Conservation (phyloP, 768 basidiomycete species). For the Tricholoma flavovirens region DNA sequence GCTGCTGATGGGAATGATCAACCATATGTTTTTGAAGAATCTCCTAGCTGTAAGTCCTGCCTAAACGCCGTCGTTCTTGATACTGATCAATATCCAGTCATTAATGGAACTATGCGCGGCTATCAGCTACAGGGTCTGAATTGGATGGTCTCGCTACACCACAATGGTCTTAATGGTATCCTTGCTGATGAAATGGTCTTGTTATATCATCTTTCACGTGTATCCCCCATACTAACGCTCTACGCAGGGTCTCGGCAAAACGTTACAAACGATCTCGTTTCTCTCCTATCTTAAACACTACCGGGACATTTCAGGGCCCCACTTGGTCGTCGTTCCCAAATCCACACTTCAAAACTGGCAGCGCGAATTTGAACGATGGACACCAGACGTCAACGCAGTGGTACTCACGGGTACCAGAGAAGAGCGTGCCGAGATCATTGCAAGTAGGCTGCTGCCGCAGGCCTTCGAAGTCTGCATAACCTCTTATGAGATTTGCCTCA, state of each 20-base stretch:
- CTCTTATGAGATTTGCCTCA: constrained; percentile 94
- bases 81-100: constrained; percentile 42
- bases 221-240: neutral
- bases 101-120: constrained; percentile 83
- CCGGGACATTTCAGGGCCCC: constrained; percentile 69
- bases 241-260: constrained; percentile 89
- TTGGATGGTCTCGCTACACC: constrained; percentile 95
- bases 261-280: constrained; percentile 96
- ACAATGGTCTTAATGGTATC: constrained; percentile 95
- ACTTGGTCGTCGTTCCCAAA: constrained; percentile 97
- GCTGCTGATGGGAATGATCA: constrained; percentile 81
- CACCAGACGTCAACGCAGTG: constrained; percentile 78
- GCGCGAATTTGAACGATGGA: constrained; percentile 90
- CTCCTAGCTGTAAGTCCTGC: constrained; percentile 71
- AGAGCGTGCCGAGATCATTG: constrained; percentile 79
- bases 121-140: constrained; percentile 96
- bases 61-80: neutral
- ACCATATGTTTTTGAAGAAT: constrained; percentile 91
- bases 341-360: constrained; percentile 97
- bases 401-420: constrained; percentile 85
- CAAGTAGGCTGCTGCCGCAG: constrained; percentile 71
- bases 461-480: constrained; percentile 95
- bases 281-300: constrained; percentile 91
- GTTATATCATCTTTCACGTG: constrained; percentile 7
- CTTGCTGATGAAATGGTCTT: constrained; percentile 93